These are phyloP conservation scores for Lyophyllum shimeji DNA, from an alignment of 768 basidiomycete genomes.

Conservation along the genomic window DNA sequence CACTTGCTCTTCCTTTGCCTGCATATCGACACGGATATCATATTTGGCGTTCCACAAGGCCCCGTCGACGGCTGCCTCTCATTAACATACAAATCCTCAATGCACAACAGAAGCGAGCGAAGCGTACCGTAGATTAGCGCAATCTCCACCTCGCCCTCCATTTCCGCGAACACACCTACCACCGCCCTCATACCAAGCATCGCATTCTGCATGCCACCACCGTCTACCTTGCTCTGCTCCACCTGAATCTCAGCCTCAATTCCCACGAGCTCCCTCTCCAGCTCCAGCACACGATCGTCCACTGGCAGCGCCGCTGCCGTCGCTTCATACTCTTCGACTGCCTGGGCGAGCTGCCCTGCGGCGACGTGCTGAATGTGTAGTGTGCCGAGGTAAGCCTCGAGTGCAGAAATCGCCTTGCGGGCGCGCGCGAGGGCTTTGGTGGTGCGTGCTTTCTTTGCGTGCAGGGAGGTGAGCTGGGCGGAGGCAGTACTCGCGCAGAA, in stretches of 20 bases:
- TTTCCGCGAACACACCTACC: conserved; percentile 36
- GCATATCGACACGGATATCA: conserved; percentile 39
- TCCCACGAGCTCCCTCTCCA: conserved; percentile 27
- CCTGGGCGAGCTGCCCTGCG: conserved; percentile 24
- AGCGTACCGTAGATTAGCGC: conserved; percentile 37
- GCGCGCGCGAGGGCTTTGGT: no score
- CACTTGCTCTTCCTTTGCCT: conserved; percentile 30
- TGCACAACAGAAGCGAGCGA: conserved; percentile 1
- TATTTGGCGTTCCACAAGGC: conserved; percentile 34
- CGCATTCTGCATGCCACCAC: conserved; percentile 16
- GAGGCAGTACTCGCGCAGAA: no score
- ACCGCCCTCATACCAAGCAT: conserved; percentile 28
- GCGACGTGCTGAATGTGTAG: conserved; percentile 32
- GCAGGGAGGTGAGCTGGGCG: no score
- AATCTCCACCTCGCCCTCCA: conserved; percentile 35
- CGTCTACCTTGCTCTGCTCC: conserved; percentile 20
- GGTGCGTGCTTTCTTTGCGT: no score
- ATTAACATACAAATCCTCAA: no score
- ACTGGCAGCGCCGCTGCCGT: conserved; percentile 32
- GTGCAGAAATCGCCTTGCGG: conserved; percentile 21
- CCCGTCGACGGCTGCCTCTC: conserved; percentile 3
- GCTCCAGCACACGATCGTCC: conserved; percentile 28
- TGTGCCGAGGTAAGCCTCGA: conserved; percentile 36
- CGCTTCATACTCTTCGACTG: conserved; percentile 31
- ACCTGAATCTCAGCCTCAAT: conserved; percentile 22